Evolutionary conservation across 495 filamentous ascomycete genomes (phyloP).

Genomic region (Xylona heveae): DNA sequence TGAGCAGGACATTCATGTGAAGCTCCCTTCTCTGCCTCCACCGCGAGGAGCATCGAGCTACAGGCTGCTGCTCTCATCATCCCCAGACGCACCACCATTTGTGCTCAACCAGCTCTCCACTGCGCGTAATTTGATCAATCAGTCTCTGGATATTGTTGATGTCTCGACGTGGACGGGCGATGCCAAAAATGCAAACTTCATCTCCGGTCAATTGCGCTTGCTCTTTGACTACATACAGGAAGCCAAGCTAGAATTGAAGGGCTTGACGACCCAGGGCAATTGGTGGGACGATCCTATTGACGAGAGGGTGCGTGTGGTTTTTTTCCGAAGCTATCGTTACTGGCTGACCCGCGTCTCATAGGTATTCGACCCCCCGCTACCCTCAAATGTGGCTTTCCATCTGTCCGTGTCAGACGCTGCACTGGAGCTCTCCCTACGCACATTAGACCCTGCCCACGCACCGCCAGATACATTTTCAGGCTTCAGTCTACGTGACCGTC

Average conservation of each 20-base stretch:
- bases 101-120: slow-evolving; percentile 45
- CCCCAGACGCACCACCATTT: slow-evolving; percentile 25
- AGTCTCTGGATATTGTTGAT: slow-evolving; percentile 56
- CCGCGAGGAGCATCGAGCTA: slow-evolving; percentile 26
- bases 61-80: slow-evolving; percentile 31
- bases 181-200: slow-evolving; percentile 37
- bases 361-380: slow-evolving; percentile 35
- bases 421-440: slow-evolving; percentile 57
- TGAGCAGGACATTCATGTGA: slow-evolving; percentile 4
- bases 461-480: slow-evolving; percentile 28
- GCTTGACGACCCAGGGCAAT: slow-evolving; percentile 26
- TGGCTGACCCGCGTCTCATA: slow-evolving; percentile 1
- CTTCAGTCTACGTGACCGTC: slow-evolving; percentile 32
- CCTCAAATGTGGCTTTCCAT: slow-evolving; percentile 44
- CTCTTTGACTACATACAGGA: slow-evolving; percentile 57
- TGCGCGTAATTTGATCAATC: slow-evolving; percentile 52
- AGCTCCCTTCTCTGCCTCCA: slow-evolving; percentile 24
- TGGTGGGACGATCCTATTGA: slow-evolving; percentile 36
- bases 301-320: slow-evolving; percentile 21
- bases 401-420: slow-evolving; percentile 58
- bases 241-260: slow-evolving; percentile 36
- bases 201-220: slow-evolving; percentile 58
- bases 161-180: slow-evolving; percentile 48
- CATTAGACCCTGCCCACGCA: slow-evolving; percentile 40
- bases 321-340: not conserved